Percentiles rank a stretch among this genome's conserved stretches.
Conservation (phyloP, 2,329 filamentous ascomycete species). For the Talaromyces funiculosus region DNA sequence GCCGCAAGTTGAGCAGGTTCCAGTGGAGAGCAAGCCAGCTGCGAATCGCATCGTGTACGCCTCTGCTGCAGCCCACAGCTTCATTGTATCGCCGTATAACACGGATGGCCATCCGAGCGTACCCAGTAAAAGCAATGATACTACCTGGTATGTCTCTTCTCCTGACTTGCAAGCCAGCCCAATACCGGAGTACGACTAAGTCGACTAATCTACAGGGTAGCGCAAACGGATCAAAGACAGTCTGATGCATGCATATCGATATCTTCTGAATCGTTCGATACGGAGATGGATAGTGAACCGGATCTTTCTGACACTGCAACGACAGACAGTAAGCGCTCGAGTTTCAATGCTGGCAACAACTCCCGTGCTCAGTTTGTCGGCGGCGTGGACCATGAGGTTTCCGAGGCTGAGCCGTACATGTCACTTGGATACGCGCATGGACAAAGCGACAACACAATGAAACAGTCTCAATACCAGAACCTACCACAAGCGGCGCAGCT, state of each 20-base stretch:
- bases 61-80: slow-evolving; percentile 13
- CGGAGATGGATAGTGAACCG: slow-evolving; percentile 7
- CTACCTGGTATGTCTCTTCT: slow-evolving; percentile 3
- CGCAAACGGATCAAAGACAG: background rate
- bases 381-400: background rate
- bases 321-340: slow-evolving; percentile 6
- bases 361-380: background rate
- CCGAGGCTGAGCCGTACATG: slow-evolving; percentile 13
- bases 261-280: background rate
- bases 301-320: slow-evolving; percentile 1
- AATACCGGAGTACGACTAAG: background rate
- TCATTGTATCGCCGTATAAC: slow-evolving; percentile 8
- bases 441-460: slow-evolving; percentile 3
- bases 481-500: background rate
- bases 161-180: background rate
- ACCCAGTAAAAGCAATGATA: background rate
- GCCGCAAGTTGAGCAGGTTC: background rate
- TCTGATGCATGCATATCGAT: background rate
- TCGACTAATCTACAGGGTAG: slow-evolving; percentile 2
- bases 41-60: slow-evolving; percentile 9
- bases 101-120: background rate
- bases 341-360: background rate
- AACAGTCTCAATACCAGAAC: background rate
- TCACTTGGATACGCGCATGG: slow-evolving; percentile 13
- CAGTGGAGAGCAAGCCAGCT: background rate